These are phyloP conservation scores for Heritiera littoralis DNA, from an alignment of 345 rosid species.

Conservation along the genomic window DNA sequence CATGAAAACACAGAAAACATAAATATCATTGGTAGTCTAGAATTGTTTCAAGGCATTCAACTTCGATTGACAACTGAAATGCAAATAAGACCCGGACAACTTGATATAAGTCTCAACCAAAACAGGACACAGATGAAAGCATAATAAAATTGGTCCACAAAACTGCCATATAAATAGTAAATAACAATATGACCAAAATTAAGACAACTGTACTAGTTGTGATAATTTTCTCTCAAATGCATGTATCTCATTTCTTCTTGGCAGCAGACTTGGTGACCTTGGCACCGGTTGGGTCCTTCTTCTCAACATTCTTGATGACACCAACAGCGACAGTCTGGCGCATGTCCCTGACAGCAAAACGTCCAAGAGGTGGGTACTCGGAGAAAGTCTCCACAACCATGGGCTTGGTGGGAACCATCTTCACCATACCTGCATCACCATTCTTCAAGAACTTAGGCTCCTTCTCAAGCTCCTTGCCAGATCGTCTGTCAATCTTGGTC, in stretches of 20 bases:
- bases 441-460: slow-evolving; percentile 38
- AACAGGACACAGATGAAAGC: not conserved
- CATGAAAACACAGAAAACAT: not conserved
- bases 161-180: not conserved
- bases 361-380: slow-evolving; percentile 31
- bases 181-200: not conserved
- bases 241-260: slow-evolving; percentile 24
- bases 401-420: slow-evolving; percentile 37
- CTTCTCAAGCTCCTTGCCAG: slow-evolving; percentile 36
- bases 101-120: not conserved
- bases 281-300: slow-evolving; percentile 34
- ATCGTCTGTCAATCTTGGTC: slow-evolving; percentile 37
- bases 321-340: slow-evolving; percentile 37
- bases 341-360: slow-evolving; percentile 36
- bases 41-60: not conserved
- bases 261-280: slow-evolving; percentile 35
- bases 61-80: not conserved
- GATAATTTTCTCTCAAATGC: not conserved
- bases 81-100: not conserved
- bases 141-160: not conserved
- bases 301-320: slow-evolving; percentile 35
- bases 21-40: not conserved
- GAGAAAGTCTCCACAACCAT: slow-evolving; percentile 38
- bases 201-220: not conserved
- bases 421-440: slow-evolving; percentile 33